Percentiles rank a stretch among this genome's conserved stretches.
These are phyloP conservation scores for Diaporthe destruens DNA, from an alignment of 2,329 filamentous ascomycete genomes.

Conservation along the genomic window DNA sequence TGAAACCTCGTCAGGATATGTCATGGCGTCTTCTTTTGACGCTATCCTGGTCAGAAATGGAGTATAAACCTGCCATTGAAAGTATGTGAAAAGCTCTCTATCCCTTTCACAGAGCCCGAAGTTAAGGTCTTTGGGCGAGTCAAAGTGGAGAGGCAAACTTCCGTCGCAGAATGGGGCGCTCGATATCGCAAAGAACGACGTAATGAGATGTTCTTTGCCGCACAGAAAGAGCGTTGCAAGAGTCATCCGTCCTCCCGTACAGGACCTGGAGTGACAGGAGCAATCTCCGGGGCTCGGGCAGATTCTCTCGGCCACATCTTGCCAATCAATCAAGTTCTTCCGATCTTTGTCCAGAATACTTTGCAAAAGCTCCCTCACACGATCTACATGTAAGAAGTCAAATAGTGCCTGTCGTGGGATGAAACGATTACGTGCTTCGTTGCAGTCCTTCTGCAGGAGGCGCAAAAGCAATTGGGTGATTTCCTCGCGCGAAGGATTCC, in stretches of 20 bases:
- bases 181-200: background rate
- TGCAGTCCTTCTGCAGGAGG: no score
- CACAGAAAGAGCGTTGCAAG: background rate
- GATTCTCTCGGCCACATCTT: background rate
- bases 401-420: background rate
- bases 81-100: background rate
- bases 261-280: background rate
- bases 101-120: background rate
- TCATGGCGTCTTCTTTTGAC: background rate
- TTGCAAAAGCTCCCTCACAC: background rate
- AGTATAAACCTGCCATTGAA: background rate
- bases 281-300: accelerated
- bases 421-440: background rate
- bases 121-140: background rate
- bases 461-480: no score
- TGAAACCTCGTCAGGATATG: background rate
- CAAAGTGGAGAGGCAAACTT: background rate
- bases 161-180: background rate
- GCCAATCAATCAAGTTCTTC: no score
- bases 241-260: conserved; percentile 15
- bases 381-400: background rate
- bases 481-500: no score
- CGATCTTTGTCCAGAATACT: background rate
- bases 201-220: background rate
- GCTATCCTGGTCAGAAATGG: background rate